Evolutionary conservation across 768 basidiomycete species (phyloP).

Genomic region (Agrocybe pediades): DNA sequence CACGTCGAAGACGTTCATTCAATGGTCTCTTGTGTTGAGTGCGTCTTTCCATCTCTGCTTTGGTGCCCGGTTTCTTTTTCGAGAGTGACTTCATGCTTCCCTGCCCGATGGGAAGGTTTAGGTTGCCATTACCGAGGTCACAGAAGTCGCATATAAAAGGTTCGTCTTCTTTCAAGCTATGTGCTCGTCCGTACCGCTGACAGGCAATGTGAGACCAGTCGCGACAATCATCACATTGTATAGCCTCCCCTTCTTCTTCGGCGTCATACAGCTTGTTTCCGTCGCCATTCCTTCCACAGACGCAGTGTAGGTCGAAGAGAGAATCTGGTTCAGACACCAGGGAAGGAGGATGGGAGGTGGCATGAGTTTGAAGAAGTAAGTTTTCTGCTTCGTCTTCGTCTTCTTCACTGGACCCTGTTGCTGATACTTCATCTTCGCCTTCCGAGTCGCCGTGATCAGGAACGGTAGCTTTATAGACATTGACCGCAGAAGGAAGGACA

Average conservation of each 20-base stretch:
- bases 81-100: neutral
- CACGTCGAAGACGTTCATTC: neutral
- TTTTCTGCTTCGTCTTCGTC: too few species aligned
- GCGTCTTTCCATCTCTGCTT: neutral
- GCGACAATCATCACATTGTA: conserved; percentile 10
- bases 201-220: conserved; percentile 14
- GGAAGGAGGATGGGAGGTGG: too few species aligned
- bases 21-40: neutral
- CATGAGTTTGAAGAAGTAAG: too few species aligned
- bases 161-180: neutral
- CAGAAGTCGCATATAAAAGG: conserved; percentile 14
- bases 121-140: neutral
- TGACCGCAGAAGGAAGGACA: too few species aligned
- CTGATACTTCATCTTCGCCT: too few species aligned
- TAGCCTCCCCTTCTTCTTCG: neutral
- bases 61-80: neutral
- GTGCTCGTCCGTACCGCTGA: conserved; percentile 7
- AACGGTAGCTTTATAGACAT: too few species aligned
- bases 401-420: too few species aligned
- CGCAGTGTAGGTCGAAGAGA: conserved; percentile 9
- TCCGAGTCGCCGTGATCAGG: too few species aligned
- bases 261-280: conserved; percentile 13
- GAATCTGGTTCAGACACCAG: conserved; percentile 4
- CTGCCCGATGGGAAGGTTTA: neutral
- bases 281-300: conserved; percentile 13